phyloP scores from a whole-genome alignment of 2,329 filamentous ascomycete species.

The Colletotrichum liaoningense region DNA sequence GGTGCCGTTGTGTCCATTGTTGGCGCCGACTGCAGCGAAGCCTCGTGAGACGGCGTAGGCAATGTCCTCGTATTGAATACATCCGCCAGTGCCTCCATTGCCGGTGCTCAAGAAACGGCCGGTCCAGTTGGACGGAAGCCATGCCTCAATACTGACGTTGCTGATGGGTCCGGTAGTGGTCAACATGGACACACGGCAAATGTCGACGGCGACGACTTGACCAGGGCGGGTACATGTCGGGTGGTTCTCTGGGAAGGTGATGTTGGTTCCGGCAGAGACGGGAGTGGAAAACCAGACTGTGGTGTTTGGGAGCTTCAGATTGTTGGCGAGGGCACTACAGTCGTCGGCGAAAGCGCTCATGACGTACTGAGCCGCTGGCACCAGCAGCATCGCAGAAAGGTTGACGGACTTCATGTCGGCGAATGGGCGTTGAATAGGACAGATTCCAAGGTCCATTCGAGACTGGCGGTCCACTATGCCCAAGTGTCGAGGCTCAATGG shows the following conservation, averaged over 20 bases:
- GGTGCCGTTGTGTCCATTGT: slow-evolving; percentile 61
- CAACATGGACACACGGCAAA: slow-evolving; percentile 44
- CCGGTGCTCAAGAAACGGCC: slow-evolving; percentile 59
- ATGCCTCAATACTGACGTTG: slow-evolving; percentile 57
- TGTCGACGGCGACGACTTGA: slow-evolving; percentile 38
- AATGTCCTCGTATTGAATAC: slow-evolving; percentile 56
- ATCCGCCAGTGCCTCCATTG: slow-evolving; percentile 60
- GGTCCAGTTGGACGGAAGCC: slow-evolving; percentile 58
- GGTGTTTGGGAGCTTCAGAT: slow-evolving; percentile 38
- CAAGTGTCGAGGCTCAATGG: background rate
- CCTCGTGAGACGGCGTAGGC: slow-evolving; percentile 54
- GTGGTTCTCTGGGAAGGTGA: slow-evolving; percentile 50
- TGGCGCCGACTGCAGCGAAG: slow-evolving; percentile 59
- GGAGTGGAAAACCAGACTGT: slow-evolving; percentile 49
- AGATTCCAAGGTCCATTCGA: slow-evolving; percentile 8
- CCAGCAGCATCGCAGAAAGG: slow-evolving; percentile 28
- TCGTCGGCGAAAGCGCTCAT: slow-evolving; percentile 30
- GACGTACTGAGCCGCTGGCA: slow-evolving; percentile 29
- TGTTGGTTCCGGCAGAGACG: slow-evolving; percentile 52
- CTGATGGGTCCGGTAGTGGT: slow-evolving; percentile 53
- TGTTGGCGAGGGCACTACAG: slow-evolving; percentile 43
- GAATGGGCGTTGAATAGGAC: background rate
- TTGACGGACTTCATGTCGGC: slow-evolving; percentile 31
- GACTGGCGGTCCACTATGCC: background rate
- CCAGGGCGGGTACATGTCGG: slow-evolving; percentile 46